Evolutionary conservation across 1,139 yeast genomes (phyloP).

Genomic region (Candida frijolesensis): DNA sequence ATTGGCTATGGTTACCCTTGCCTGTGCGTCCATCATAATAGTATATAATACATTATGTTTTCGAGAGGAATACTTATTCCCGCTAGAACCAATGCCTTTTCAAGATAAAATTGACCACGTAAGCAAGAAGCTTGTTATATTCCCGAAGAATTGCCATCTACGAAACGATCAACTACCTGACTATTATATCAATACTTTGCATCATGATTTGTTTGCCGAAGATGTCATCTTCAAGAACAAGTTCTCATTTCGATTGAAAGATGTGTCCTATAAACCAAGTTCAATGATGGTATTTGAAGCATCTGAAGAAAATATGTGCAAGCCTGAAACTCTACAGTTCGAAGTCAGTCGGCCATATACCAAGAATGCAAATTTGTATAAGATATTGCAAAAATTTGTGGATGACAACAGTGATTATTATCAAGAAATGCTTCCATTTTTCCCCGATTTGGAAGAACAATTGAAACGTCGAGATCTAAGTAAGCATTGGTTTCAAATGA

Average conservation of each 20-base stretch:
- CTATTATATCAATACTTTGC: not conserved
- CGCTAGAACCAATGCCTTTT: not conserved
- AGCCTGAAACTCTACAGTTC: not conserved
- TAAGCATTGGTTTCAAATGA: constrained; percentile 31
- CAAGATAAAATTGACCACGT: not conserved
- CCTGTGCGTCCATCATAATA: not conserved
- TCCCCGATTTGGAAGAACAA: constrained; percentile 21
- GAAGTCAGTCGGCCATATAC: constrained; percentile 8
- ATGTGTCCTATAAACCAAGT: not conserved
- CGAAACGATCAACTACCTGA: not conserved
- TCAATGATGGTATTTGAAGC: constrained; percentile 5
- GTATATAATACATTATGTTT: not conserved
- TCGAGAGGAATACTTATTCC: not conserved
- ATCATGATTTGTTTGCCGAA: not conserved
- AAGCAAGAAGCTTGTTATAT: constrained; percentile 1
- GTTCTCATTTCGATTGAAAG: not conserved
- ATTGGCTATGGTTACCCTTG: not conserved
- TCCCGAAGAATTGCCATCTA: not conserved
- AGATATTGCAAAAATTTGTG: constrained; percentile 15
- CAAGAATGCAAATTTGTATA: constrained; percentile 15
- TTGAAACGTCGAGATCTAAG: constrained; percentile 17
- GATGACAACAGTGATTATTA: constrained; percentile 14
- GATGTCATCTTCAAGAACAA: not conserved
- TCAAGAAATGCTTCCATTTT: constrained; percentile 22
- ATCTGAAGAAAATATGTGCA: not conserved